These are phyloP conservation scores for Fusarium sp. DNA, from an alignment of 2,329 filamentous ascomycete species.

Conservation along the genomic window DNA sequence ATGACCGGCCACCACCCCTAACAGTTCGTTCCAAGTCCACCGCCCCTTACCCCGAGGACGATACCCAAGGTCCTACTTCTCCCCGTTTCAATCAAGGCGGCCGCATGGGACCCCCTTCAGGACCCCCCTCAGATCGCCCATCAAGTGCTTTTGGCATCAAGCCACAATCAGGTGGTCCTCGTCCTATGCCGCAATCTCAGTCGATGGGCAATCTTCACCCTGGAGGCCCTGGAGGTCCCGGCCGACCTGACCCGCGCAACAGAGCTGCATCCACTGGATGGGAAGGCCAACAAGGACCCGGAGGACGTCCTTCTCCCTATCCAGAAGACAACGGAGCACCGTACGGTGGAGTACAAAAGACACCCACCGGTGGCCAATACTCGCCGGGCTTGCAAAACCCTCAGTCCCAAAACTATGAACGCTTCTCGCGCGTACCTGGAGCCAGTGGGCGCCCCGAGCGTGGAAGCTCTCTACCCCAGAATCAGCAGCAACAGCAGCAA, in stretches of 20 bases:
- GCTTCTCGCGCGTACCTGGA: constrained; percentile 47
- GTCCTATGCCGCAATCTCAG: constrained; percentile 55
- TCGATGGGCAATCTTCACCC: constrained; percentile 60
- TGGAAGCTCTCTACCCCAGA: constrained; percentile 47
- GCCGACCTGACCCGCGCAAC: constrained; percentile 51
- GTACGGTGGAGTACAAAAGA: constrained; percentile 46
- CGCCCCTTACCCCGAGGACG: constrained; percentile 77
- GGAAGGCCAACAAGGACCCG: constrained; percentile 47
- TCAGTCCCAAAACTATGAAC: constrained; percentile 42
- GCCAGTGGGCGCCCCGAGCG: constrained; percentile 47
- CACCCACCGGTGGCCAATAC: constrained; percentile 37
- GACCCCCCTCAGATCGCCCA: constrained; percentile 60
- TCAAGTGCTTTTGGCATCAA: constrained; percentile 66
- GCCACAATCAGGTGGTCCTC: constrained; percentile 51
- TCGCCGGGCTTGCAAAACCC: constrained; percentile 37
- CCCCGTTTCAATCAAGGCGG: constrained; percentile 59
- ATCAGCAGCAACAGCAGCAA: constrained; percentile 25
- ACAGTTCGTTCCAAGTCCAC: constrained; percentile 57
- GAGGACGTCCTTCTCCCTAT: constrained; percentile 41
- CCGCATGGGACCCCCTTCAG: constrained; percentile 60
- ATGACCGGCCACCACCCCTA: constrained; percentile 68
- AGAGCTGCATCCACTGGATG: constrained; percentile 58
- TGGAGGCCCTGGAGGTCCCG: constrained; percentile 49
- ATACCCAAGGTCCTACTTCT: constrained; percentile 49
- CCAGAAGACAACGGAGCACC: constrained; percentile 40